Base-by-base conservation (phyloP, 805 yeast genomes). In the Candida insectalens region DNA sequence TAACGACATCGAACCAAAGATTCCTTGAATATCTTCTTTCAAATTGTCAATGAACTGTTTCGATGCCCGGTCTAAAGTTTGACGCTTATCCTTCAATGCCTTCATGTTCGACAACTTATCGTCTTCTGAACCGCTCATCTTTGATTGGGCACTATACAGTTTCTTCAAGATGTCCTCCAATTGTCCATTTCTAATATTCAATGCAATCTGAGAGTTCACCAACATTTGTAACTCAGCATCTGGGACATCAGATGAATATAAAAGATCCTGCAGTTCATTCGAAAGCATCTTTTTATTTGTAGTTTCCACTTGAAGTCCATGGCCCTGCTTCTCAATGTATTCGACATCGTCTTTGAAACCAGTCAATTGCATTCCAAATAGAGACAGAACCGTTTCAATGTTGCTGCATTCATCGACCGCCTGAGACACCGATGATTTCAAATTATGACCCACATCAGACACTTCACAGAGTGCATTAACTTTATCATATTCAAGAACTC, bases 231-330 rank as follows among this genome's bases (percentile, higher is more conserved):
- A 57, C 13, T 76, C 77, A 1, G 58, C 57, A 13, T 71, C 71
- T 41, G 77, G 76, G 19, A 85, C 63, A 36, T 77, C 71, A 6
- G 83, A 81, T n/a, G 83, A 79, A 32, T 70, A 69, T 40, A 87
- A 57, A 30, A 87, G 65, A n/a, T 68, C 72, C 26, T 71, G 71
- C 35, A 87, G 65, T 39, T 83, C 87, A 30, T 69, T 72, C 65
- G 77, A 79, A 17, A 87, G 61, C n/a, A 67, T 52, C 46, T 83
- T 83, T 53, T 82, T 83, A 57, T 88, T 88, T 29, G 83, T 76
- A 4, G 89, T 74, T 44, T 77, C 78, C 5, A 88, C 79, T 55
- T 88, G 96, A 13, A 85, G 56, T 32, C 95, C 95, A 45, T 80
- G 74, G 3, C 88, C 77, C 49, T 79, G 82, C 23, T 65, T 63